Base-by-base conservation (phyloP, 768 basidiomycete species). In the Boletus reticuloceps region DNA sequence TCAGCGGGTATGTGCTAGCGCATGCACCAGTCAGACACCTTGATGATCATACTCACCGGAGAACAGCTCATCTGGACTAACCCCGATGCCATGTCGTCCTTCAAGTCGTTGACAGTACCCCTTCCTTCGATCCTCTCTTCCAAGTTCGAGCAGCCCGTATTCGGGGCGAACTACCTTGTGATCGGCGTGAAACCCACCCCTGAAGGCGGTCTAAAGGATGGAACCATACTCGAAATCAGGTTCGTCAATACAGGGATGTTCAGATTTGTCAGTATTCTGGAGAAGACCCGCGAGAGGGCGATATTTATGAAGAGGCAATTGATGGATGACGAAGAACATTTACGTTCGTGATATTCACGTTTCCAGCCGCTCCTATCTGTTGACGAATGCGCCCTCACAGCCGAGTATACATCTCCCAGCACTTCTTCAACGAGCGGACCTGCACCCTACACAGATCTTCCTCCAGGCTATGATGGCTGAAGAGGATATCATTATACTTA, bases 251-350 rank as follows among this genome's bases (percentile, higher is more conserved):
- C 79, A 42, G 80, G 82, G 13, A 82, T 91, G 76, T 89, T 90
- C 63, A 77, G 83, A 65, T 93, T 93, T 61, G 82, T 86, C 37
- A 82, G 79, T 46, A 68, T 82, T 25, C 70, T 93, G 50, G 88
- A 89, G 73, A 91, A 91, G 77, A 82, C 87, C 34, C 80, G 89
- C 48, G 89, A 91, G 72, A 75, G 81, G 45, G 83, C 83, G 16
- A 82, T 89, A 48, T 89, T 85, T 61, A 89, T 90, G 89, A 84
- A 76, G 66, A 75, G 87, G 45, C 83, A 84, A 67, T 58, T 56
- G 19, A 51, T 71, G 41, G 69, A 69, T n/a, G 71, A 71, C 12
- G 71, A 72, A 16, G 69, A 71, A 22, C 47, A 64, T 53, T 31
- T 71, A 43, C 70, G 69, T 71, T 56, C 10, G 69, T 72, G 37